Conservation (phyloP, 176 grass and related monocot genomes). For the Paspalum notatum region DNA sequence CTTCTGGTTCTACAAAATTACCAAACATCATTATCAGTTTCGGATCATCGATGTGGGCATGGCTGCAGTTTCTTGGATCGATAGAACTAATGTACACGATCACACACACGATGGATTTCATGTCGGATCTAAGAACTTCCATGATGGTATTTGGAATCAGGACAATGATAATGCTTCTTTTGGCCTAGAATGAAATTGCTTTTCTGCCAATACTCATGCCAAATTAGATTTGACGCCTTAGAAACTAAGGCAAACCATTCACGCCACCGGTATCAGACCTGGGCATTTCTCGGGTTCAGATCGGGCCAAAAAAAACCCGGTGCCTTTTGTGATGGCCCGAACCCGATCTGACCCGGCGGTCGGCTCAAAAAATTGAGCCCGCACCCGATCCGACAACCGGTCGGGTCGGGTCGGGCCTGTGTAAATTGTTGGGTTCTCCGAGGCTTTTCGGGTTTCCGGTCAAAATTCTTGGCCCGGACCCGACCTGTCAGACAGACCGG, state of each 20-base stretch:
- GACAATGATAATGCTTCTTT: background rate
- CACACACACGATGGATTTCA: background rate
- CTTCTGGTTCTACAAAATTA: background rate
- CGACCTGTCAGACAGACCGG: too few species aligned
- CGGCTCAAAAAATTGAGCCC: too few species aligned
- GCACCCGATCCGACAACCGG: too few species aligned
- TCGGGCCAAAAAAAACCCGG: too few species aligned
- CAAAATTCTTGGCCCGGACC: too few species aligned
- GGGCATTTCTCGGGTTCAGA: too few species aligned
- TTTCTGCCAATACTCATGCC: background rate
- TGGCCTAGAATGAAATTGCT: background rate
- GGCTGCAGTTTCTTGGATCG: background rate
- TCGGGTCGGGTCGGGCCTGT: too few species aligned
- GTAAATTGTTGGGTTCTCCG: too few species aligned
- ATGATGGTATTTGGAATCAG: background rate
- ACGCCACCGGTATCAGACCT: too few species aligned
- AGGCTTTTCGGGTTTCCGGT: too few species aligned
- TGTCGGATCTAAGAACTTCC: background rate
- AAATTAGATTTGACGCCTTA: background rate
- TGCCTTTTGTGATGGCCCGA: too few species aligned
- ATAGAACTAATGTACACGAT: background rate
- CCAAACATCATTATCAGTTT: background rate
- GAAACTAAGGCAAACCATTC: background rate
- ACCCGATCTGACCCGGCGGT: too few species aligned
- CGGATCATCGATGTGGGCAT: background rate